phyloP scores from a whole-genome alignment of 2,329 filamentous ascomycete species.

The Calonectria crousiana region DNA sequence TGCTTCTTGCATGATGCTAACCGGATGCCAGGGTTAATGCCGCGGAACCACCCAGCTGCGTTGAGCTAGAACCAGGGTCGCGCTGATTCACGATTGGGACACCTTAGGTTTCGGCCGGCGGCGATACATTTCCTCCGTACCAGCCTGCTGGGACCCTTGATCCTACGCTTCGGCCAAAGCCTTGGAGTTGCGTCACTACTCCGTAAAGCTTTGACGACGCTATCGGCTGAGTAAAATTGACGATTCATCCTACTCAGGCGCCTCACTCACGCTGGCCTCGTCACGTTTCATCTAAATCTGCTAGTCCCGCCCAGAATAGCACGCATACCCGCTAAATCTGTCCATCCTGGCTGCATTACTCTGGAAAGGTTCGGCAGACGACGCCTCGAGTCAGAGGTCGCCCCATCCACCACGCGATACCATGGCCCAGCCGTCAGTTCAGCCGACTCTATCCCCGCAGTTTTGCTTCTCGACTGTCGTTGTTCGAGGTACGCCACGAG shows the following conservation, averaged over 20 bases:
- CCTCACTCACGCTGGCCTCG: background rate
- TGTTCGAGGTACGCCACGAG: slow-evolving; percentile 69
- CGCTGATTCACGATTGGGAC: background rate
- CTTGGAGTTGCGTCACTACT: slow-evolving; percentile 39
- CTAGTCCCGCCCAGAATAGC: slow-evolving; percentile 16
- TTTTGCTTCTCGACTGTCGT: slow-evolving; percentile 82
- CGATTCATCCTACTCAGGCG: background rate
- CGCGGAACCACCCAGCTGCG: slow-evolving; percentile 6
- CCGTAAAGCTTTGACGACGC: slow-evolving; percentile 15
- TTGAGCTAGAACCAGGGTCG: slow-evolving; percentile 2
- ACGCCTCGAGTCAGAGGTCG: slow-evolving; percentile 48
- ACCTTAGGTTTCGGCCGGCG: slow-evolving; percentile 22
- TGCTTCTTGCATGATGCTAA: slow-evolving; percentile 13
- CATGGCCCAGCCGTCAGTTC: slow-evolving; percentile 60
- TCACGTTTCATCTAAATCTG: slow-evolving; percentile 23
- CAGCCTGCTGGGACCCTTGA: background rate
- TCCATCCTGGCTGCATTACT: slow-evolving; percentile 63
- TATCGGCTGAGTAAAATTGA: background rate
- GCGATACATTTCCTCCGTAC: slow-evolving; percentile 39
- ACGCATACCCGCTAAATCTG: slow-evolving; percentile 7
- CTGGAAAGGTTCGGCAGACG: slow-evolving; percentile 59
- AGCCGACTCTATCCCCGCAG: slow-evolving; percentile 74
- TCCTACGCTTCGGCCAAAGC: slow-evolving; percentile 12
- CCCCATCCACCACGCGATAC: slow-evolving; percentile 49
- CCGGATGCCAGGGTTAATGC: slow-evolving; percentile 18